Percentiles rank a stretch among this genome's conserved stretches.
Conservation (phyloP, 1,139 yeast species). For the Eremothecium coryli region DNA sequence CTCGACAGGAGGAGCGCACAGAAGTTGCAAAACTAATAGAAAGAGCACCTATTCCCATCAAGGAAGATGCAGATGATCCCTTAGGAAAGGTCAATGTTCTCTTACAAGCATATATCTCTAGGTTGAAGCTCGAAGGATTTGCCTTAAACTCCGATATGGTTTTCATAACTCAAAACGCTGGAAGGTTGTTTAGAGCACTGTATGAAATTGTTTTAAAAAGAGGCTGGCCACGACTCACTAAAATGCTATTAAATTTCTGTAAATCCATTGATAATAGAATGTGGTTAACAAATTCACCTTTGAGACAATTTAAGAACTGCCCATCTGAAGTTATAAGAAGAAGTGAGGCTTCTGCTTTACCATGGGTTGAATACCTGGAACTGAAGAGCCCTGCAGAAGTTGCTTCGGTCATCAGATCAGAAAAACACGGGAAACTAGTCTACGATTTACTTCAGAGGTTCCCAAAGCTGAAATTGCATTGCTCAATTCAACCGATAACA, state of each 20-base stretch:
- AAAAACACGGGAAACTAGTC: constrained; percentile 53
- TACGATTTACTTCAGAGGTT: constrained; percentile 58
- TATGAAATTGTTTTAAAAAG: constrained; percentile 66
- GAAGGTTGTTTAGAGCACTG: constrained; percentile 77
- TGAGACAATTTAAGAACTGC: constrained; percentile 66
- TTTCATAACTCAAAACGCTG: constrained; percentile 88
- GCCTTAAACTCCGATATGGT: constrained; percentile 92
- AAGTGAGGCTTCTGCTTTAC: constrained; percentile 72
- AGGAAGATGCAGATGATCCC: constrained; percentile 62
- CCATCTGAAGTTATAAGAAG: constrained; percentile 63
- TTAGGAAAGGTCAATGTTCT: constrained; percentile 72
- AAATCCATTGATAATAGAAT: constrained; percentile 72
- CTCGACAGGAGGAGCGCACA: constrained; percentile 76
- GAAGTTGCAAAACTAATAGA: constrained; percentile 66
- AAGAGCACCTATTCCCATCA: constrained; percentile 77
- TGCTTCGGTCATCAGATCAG: constrained; percentile 73
- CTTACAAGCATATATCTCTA: constrained; percentile 76
- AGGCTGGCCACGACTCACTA: constrained; percentile 64
- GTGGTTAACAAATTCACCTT: constrained; percentile 82
- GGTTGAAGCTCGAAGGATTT: constrained; percentile 70
- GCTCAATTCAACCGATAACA: constrained; percentile 69
- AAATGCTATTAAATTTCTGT: constrained; percentile 51
- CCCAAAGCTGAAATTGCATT: constrained; percentile 53
- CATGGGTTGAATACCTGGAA: constrained; percentile 66
- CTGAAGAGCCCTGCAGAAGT: constrained; percentile 55